These are phyloP conservation scores for Serendipita sp. DNA, from an alignment of 768 basidiomycete species.

Conservation along the genomic window DNA sequence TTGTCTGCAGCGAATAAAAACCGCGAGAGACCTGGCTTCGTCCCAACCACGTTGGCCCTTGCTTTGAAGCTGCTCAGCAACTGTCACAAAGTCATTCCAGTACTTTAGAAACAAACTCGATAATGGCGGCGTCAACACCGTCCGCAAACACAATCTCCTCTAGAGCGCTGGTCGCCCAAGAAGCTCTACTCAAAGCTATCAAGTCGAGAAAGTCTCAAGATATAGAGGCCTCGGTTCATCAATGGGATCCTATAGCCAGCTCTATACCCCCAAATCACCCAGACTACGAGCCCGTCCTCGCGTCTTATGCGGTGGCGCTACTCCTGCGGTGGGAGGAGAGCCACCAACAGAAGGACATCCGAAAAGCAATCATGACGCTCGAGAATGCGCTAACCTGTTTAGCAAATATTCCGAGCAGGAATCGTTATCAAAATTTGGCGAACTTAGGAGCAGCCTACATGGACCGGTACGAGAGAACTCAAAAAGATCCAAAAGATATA, in stretches of 20 bases:
- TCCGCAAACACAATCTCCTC: background rate
- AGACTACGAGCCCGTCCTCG: slow-evolving; percentile 1
- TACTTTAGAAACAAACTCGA: no score
- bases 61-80: no score
- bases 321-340: slow-evolving; percentile 1
- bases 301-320: background rate
- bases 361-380: background rate
- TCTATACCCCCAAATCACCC: background rate
- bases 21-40: no score
- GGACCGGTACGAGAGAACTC: background rate
- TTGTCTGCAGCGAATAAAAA: no score
- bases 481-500: slow-evolving; percentile 3
- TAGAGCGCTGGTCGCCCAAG: background rate
- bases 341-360: background rate
- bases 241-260: slow-evolving; percentile 1
- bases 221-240: background rate
- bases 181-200: background rate
- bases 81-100: no score
- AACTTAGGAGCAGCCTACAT: background rate
- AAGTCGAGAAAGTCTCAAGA: background rate
- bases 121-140: background rate
- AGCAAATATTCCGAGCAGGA: background rate
- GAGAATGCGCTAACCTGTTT: background rate
- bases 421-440: background rate
- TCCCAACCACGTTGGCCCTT: no score